Base-by-base conservation (phyloP, 139 green algal species). In the Coelastrella sp. region DNA sequence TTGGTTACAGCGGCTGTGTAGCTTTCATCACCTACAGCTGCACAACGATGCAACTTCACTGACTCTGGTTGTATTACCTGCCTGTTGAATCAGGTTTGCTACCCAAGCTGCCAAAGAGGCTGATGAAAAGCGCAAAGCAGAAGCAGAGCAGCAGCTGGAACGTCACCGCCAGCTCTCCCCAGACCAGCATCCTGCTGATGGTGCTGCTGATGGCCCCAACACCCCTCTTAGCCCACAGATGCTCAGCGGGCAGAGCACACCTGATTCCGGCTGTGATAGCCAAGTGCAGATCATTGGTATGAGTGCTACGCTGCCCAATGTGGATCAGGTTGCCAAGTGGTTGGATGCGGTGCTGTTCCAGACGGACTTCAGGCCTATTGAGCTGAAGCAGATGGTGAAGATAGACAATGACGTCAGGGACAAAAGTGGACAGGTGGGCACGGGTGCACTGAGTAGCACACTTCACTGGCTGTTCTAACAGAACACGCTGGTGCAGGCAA, bases 231-330 rank as follows among this genome's bases (percentile, higher is more conserved):
- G 56, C 22, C 68, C 68, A n/a, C 68, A 76, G 68, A 23, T 80
- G 47, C 47, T 57, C 5, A 83, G 68, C 10, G 74, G 59, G 4
- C 19, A 59, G 20, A 83, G 59, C 58, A 85, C 60, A 32, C 76
- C 23, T 3, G 22, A 76, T 81, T 7, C 17, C 17, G 91, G 92
- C 47, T 73, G n/a, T 22, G 85, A 75, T 47, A 81, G 73, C n/a
- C 66, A 75, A 17, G 71, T 98, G 85, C 97, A 99, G 94, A 95
- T 99, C 56, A 94, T 99, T 10, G 98, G 96, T 89, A 99, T 99
- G 98, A 96, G 89, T 81, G 98, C 98, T 59, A 99, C 98, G 3
- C 94, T 99, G 91, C 96, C 98, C 8, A 99, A 99, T 88, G 94
- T 96, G 16, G 91, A 92, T 22, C 76, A 88, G 47, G 92, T 99